Evolutionary conservation across 106 monocot species (phyloP), one percentile per base, ranked within the genome.

Genomic region (Apostasia ramifera): DNA sequence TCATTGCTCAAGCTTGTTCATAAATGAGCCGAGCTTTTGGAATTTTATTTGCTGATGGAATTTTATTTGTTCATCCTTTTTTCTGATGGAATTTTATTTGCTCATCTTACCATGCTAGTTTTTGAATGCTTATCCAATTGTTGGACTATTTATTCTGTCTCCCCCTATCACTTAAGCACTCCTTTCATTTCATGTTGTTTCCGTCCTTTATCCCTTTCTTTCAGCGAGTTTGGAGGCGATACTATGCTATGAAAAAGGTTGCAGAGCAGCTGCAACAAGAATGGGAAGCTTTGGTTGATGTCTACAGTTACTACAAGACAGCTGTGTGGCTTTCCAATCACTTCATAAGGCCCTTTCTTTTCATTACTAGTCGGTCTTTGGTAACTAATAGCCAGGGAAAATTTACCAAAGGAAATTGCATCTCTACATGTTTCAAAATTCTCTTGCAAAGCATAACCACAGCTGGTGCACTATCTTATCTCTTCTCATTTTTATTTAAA

Each of bases 161-260:
- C n/a, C 9, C n/a, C 26, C 26, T 26, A 26, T 26, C 26, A 26
- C 26, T 26, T 26, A 26, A 26, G 26, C 26, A 26, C 15, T 64
- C 15, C 47, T 3, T 47, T 8, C 15, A 47, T 64, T 26, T 61
- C 52, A 51, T 40, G 53, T 1, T 50, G 6, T 66, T 47, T 66
- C 47, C 75, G 7, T 46, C 46, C 26, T 41, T 62, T 59, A 62
- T 61, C 13, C 47, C 70, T 67, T 4, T 73, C 55, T 2, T 69
- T 59, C 76, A 94, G 94, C 74, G 85, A 55, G 68, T 91, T 41
- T 94, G 94, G 94, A 88, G 94, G 81, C 69, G 85, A 39, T 85
- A 83, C 53, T 57, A 71, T 73, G 74, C 50, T 13, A 79, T 85
- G 70, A 94, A 78, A 75, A 83, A 57, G 66, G 75, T 83, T 64